Percentiles rank a stretch among this genome's conserved stretches.
Evolutionary conservation across 176 grass and related monocot genomes (phyloP).

Genomic region (Elaeis guineensis): DNA sequence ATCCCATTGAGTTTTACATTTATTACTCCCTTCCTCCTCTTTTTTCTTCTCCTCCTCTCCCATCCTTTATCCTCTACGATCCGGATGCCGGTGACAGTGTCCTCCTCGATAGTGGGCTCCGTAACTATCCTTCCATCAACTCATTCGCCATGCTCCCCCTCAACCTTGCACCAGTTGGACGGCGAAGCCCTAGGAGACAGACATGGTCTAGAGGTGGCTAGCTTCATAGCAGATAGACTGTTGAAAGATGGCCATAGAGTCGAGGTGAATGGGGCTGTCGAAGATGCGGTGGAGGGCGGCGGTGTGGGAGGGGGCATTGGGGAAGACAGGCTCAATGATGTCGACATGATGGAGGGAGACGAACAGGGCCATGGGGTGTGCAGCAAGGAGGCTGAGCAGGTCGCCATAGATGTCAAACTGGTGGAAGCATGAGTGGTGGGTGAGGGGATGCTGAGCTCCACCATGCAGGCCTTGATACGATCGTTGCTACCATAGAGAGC

Average conservation of each 20-base stretch:
- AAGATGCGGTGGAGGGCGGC: constrained; percentile 19
- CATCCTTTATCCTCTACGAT: too few species aligned
- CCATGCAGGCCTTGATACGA: constrained; percentile 94
- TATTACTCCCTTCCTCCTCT: too few species aligned
- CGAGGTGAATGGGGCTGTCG: constrained; percentile 11
- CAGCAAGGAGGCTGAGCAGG: constrained; percentile 24
- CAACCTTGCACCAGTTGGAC: constrained; percentile 21
- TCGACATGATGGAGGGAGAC: constrained; percentile 36
- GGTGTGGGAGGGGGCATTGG: constrained; percentile 8
- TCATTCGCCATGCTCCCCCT: too few species aligned
- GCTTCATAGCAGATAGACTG: constrained; percentile 32
- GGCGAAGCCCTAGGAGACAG: constrained; percentile 29
- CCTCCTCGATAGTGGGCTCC: too few species aligned
- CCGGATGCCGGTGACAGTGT: too few species aligned
- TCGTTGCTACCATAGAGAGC: constrained; percentile 91
- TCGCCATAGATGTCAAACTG: constrained; percentile 35
- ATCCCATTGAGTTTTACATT: too few species aligned
- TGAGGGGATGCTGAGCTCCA: constrained; percentile 82
- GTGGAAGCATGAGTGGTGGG: constrained; percentile 42
- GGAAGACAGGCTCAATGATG: constrained; percentile 22
- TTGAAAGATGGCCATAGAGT: constrained; percentile 23
- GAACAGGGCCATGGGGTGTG: constrained; percentile 28
- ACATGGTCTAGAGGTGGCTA: constrained; percentile 8
- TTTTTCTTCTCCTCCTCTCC: too few species aligned
- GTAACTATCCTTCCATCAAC: too few species aligned